Evolutionary conservation across 2,329 filamentous ascomycete genomes (phyloP).

Genomic region (Ophiostoma sp.): DNA sequence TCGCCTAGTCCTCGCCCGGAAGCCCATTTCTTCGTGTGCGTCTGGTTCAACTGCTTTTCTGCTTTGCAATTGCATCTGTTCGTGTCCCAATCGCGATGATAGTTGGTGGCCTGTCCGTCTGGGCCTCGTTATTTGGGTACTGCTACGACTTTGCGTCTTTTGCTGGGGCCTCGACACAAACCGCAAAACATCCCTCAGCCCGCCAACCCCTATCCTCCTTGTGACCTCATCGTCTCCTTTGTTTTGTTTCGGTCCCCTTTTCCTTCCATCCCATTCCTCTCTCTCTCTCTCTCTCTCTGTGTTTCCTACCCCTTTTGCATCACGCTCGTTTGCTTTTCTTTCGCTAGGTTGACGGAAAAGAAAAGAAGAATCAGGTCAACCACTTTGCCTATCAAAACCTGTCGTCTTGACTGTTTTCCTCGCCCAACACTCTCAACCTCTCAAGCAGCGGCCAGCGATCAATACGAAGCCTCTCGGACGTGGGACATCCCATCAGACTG

Average conservation of each 20-base stretch:
- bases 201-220: background rate
- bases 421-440: background rate
- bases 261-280: background rate
- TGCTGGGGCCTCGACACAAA: background rate
- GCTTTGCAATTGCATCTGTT: conserved; percentile 23
- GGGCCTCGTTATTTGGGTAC: conserved; percentile 5
- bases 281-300: too few relatives aligned
- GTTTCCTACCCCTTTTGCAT: background rate
- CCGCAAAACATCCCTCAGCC: background rate
- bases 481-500: background rate
- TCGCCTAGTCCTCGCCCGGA: background rate
- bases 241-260: background rate
- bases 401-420: background rate
- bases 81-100: conserved; percentile 23
- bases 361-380: background rate
- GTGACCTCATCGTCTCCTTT: conserved; percentile 2
- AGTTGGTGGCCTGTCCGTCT: conserved; percentile 14
- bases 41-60: conserved; percentile 24
- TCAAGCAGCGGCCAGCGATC: background rate
- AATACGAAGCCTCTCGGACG: background rate
- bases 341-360: background rate
- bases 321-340: background rate
- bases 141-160: conserved; percentile 1
- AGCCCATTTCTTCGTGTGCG: conserved; percentile 18
- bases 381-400: background rate